Base-by-base conservation (phyloP, 345 rosid species). In the Linum trigynum region DNA sequence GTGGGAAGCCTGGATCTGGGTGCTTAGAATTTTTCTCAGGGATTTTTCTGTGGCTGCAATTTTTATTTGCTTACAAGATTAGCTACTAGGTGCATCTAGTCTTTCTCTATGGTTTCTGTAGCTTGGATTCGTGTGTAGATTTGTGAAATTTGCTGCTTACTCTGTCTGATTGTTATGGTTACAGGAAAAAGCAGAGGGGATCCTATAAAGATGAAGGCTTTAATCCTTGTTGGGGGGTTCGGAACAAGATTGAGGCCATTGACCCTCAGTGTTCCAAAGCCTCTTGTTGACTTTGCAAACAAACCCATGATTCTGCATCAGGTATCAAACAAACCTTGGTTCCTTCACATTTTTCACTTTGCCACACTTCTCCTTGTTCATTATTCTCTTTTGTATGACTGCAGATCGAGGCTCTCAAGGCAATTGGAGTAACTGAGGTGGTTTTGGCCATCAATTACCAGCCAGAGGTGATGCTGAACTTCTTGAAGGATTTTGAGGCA, bases 281-380 rank as follows among this genome's bases (percentile, higher is more conserved):
- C 99, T 3, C 96, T 94, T 32, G 99, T 94, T 71, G 99, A 94
- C 23, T 94, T 94, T 62, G 99, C 96, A 53, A 94, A 94, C 78
- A 94, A 94, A 71, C 99, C 99, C 63, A 94, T 94, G 99, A 94
- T 94, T 79, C 81, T 90, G 74, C 99, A 94, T 76, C 99, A 94
- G 99, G 99, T 90, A 82, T 63, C 35, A 16, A 8, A 23, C 32
- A 1, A 40, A 7, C 38, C 57, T 42, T 39, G 51, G 23, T 57
- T 15, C 37, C 12, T 56, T 63, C 2, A 61, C 23, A 5, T 50
- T 2, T 67, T 23, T 5, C 38, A 40, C 53, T 1, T 36, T 14
- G n/a, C 39, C 39, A 56, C 7, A 4, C 5, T 55, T 37, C 38
- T 32, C 38, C 10, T 32, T 35, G 35, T 59, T 5, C 15, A 38